phyloP scores from a whole-genome alignment of 148 eudicot species.

The Polygonum aviculare region DNA sequence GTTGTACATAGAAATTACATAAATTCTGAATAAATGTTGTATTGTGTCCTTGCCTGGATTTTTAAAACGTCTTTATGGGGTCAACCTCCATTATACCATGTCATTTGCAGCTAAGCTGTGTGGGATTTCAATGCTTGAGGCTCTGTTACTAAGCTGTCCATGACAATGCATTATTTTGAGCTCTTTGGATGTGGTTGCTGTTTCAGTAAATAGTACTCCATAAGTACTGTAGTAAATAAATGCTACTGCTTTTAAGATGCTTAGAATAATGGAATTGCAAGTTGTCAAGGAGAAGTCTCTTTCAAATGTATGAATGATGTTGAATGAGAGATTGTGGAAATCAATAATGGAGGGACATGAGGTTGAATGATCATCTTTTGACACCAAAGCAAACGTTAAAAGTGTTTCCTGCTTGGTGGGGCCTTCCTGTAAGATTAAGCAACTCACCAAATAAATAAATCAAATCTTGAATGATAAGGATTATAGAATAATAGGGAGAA shows the following conservation, averaged over 20 bases:
- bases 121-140: too few relatives aligned
- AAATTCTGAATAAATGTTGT: slow-evolving; percentile 3
- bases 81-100: neutral
- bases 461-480: neutral
- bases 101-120: too few relatives aligned
- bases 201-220: too few relatives aligned
- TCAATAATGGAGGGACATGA: slow-evolving; percentile 8
- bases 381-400: neutral
- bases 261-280: neutral
- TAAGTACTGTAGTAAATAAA: neutral
- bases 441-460: neutral
- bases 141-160: too few relatives aligned
- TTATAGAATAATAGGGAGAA: neutral
- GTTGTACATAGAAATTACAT: slow-evolving; percentile 34
- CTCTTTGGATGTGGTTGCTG: neutral
- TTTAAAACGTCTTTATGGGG: neutral
- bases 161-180: neutral
- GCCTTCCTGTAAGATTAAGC: neutral
- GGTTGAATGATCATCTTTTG: neutral
- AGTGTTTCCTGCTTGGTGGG: slow-evolving; percentile 4
- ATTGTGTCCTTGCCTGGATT: neutral
- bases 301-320: neutral
- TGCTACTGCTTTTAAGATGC: slow-evolving; percentile 1
- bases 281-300: slow-evolving; percentile 1
- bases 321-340: neutral